phyloP scores from a whole-genome alignment of 805 yeast species.

The Candida broadrunensis region DNA sequence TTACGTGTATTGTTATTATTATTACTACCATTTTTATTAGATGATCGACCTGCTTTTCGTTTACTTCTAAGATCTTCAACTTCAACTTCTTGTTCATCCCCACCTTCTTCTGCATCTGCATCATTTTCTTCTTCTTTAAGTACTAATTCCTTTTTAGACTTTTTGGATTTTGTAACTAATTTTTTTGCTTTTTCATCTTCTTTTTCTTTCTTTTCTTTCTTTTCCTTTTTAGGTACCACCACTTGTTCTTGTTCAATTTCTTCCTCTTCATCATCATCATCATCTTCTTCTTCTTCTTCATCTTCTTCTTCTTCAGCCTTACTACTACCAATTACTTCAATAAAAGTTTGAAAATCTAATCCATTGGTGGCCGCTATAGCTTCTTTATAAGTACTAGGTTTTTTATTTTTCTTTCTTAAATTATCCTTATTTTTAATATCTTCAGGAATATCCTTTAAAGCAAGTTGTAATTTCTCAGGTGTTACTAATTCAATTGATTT shows the following conservation, averaged over 20 bases:
- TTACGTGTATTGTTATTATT: too few species aligned
- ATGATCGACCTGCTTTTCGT: background rate
- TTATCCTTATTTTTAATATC: constrained; percentile 9
- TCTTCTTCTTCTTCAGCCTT: constrained; percentile 22
- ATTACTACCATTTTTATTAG: background rate
- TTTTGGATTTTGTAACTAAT: constrained; percentile 13
- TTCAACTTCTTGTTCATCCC: constrained; percentile 9
- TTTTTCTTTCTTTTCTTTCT: constrained; percentile 15
- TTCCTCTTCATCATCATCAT: constrained; percentile 11
- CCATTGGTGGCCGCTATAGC: constrained; percentile 38
- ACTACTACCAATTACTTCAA: constrained; percentile 18
- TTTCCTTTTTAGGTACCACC: constrained; percentile 12
- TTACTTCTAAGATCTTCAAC: constrained; percentile 11
- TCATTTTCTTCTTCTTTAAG: constrained; percentile 44
- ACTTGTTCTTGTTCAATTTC: constrained; percentile 13
- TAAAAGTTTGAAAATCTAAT: constrained; percentile 34
- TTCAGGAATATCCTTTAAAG: constrained; percentile 10
- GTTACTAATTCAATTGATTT: constrained; percentile 32
- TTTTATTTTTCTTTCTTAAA: constrained; percentile 17
- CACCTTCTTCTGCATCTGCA: constrained; percentile 12
- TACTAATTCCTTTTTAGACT: constrained; percentile 7
- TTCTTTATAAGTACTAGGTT: constrained; percentile 27
- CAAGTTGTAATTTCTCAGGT: constrained; percentile 23
- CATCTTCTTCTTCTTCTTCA: constrained; percentile 15
- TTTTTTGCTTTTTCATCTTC: constrained; percentile 10